A percentile compares a stretch with the other conserved stretches of the same genome.
phyloP scores from a whole-genome alignment of 148 eudicot species.

The Dianthus caryophyllus region DNA sequence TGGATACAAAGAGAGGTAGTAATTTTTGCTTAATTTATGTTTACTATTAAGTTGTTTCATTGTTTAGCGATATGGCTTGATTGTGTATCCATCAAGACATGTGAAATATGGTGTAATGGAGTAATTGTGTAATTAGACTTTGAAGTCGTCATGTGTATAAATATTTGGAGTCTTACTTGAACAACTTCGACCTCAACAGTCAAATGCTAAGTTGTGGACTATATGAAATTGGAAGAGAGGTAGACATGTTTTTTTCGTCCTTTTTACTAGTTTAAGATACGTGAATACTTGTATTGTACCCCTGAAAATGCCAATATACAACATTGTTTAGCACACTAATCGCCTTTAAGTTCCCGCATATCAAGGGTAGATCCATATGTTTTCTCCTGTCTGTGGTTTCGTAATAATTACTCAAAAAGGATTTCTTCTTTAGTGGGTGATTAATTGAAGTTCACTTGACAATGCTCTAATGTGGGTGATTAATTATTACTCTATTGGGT shows the following conservation, averaged over 20 bases:
- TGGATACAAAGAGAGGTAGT: slow-evolving; percentile 70
- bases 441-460: background rate
- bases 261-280: background rate
- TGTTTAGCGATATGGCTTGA: too few relatives aligned
- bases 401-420: background rate
- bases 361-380: background rate
- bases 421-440: slow-evolving; percentile 18
- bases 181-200: too few relatives aligned
- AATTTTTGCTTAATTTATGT: background rate
- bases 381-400: background rate
- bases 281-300: slow-evolving; percentile 19
- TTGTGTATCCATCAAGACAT: too few relatives aligned
- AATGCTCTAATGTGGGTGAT: slow-evolving; percentile 83
- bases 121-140: too few relatives aligned
- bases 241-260: too few relatives aligned
- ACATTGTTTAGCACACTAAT: background rate
- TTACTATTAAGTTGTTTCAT: background rate
- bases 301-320: background rate
- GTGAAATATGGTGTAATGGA: too few relatives aligned
- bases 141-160: too few relatives aligned
- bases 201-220: too few relatives aligned
- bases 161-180: too few relatives aligned
- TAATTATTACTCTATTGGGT: slow-evolving; percentile 41
- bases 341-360: slow-evolving; percentile 1
- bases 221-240: background rate